phyloP scores from a whole-genome alignment of 768 basidiomycete genomes.

The Tricholoma terreum region DNA sequence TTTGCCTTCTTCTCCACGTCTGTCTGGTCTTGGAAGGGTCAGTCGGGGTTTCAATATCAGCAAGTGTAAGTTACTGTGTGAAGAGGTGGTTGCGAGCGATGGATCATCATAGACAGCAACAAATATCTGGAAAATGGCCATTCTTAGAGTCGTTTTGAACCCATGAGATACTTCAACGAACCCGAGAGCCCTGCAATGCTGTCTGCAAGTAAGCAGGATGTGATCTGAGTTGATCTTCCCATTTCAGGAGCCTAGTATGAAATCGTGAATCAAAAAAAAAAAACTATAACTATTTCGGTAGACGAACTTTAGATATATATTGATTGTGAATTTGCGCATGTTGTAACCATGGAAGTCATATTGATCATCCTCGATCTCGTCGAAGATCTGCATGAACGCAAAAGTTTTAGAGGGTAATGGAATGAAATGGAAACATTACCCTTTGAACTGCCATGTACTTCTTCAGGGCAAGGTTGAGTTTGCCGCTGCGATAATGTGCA shows the following conservation, averaged over 20 bases:
- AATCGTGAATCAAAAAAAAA: constrained; percentile 2
- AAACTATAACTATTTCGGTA: not conserved
- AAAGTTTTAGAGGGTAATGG: not conserved
- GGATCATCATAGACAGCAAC: constrained; percentile 71
- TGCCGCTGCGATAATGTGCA: constrained; percentile 60
- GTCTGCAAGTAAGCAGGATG: constrained; percentile 76
- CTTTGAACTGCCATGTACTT: constrained; percentile 74
- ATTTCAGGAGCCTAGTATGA: constrained; percentile 61
- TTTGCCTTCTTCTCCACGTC: constrained; percentile 78
- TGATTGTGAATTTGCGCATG: constrained; percentile 82
- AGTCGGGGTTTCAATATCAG: not conserved
- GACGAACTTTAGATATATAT: constrained; percentile 79
- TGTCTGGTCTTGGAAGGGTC: constrained; percentile 31
- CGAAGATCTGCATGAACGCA: constrained; percentile 56
- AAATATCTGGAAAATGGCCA: constrained; percentile 55
- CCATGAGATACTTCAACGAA: constrained; percentile 26
- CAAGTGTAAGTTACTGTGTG: constrained; percentile 30
- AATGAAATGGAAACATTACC: constrained; percentile 37
- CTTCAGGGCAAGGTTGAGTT: constrained; percentile 79
- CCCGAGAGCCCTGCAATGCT: constrained; percentile 67
- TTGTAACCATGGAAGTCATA: constrained; percentile 98
- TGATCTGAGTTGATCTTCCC: constrained; percentile 77
- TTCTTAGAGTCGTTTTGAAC: constrained; percentile 3
- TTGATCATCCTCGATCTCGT: constrained; percentile 90
- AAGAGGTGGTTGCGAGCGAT: constrained; percentile 44